Evolutionary conservation across 1,284 basidiomycete genomes (phyloP).

Genomic region (Pseudozyma thailandica): DNA sequence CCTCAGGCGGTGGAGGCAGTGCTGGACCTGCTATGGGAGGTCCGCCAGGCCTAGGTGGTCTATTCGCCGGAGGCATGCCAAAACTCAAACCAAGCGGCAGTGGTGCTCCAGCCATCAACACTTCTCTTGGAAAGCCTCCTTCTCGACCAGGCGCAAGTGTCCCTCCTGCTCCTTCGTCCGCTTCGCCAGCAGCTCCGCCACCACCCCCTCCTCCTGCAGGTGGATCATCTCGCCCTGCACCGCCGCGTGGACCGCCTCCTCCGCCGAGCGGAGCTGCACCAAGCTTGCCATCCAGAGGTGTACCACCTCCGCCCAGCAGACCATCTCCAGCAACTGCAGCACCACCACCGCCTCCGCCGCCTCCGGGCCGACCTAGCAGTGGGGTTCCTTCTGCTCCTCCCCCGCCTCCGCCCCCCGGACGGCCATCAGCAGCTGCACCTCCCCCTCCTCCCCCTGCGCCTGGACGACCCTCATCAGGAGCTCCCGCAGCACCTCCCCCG

Average conservation of each 20-base stretch:
- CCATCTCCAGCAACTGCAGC: conserved; percentile 33
- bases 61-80: conserved; percentile 91
- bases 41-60: conserved; percentile 79
- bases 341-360: conserved; percentile 34
- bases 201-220: conserved; percentile 28
- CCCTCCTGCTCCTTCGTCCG: conserved; percentile 23
- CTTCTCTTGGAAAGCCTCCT: conserved; percentile 40
- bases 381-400: conserved; percentile 21
- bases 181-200: conserved; percentile 22
- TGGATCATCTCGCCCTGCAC: conserved; percentile 14
- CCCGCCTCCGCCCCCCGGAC: conserved; percentile 36
- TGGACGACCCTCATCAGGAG: conserved; percentile 7
- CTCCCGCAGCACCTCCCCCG: conserved; percentile 18
- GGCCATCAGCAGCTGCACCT: conserved; percentile 25
- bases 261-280: conserved; percentile 38
- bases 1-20: conserved; percentile 23
- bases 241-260: conserved; percentile 39
- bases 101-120: conserved; percentile 24
- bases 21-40: conserved; percentile 68
- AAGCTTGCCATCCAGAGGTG: conserved; percentile 34
- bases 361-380: conserved; percentile 18
- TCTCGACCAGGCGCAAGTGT: conserved; percentile 32
- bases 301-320: conserved; percentile 43
- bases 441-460: conserved; percentile 29
- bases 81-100: conserved; percentile 74